A percentile compares a stretch with the other conserved stretches of the same genome.
These are phyloP conservation scores for Thraustochytrium striatum DNA, from an alignment of 352 stramenopile species.

Conservation along the genomic window DNA sequence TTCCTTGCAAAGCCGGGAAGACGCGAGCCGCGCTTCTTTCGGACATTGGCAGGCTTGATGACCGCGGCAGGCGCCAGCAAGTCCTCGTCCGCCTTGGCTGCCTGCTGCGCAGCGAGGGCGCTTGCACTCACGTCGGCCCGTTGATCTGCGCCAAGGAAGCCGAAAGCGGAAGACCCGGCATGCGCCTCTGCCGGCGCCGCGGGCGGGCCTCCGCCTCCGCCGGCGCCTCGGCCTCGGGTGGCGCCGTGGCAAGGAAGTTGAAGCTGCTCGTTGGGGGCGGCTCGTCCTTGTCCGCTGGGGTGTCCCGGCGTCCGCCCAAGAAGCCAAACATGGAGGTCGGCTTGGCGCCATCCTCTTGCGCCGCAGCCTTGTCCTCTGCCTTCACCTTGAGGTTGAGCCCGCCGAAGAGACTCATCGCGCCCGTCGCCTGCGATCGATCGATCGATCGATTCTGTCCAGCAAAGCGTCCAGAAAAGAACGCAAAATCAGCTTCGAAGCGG, in stretches of 20 bases:
- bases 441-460: too few species aligned
- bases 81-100: not conserved
- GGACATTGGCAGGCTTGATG: not conserved
- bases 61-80: slow-evolving; percentile 13
- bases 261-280: not conserved
- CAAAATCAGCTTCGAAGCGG: not conserved
- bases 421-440: too few species aligned
- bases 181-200: too few species aligned
- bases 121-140: slow-evolving; percentile 1
- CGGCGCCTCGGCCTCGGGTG: not conserved
- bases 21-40: slow-evolving; percentile 33
- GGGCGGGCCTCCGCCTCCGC: too few species aligned
- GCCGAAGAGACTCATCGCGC: slow-evolving; percentile 39
- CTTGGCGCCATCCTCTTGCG: not conserved
- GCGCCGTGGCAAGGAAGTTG: not conserved
- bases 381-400: slow-evolving; percentile 26
- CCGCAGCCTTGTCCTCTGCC: not conserved
- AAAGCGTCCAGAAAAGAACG: too few species aligned
- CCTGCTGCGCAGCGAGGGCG: not conserved
- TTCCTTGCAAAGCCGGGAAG: slow-evolving; percentile 18
- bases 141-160: not conserved
- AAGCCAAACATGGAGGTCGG: not conserved
- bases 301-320: too few species aligned
- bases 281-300: not conserved
- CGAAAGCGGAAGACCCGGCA: not conserved